Evolutionary conservation across 805 yeast genomes (phyloP), one percentile per base, ranked within the genome.

Genomic region (Starmerella bombi): DNA sequence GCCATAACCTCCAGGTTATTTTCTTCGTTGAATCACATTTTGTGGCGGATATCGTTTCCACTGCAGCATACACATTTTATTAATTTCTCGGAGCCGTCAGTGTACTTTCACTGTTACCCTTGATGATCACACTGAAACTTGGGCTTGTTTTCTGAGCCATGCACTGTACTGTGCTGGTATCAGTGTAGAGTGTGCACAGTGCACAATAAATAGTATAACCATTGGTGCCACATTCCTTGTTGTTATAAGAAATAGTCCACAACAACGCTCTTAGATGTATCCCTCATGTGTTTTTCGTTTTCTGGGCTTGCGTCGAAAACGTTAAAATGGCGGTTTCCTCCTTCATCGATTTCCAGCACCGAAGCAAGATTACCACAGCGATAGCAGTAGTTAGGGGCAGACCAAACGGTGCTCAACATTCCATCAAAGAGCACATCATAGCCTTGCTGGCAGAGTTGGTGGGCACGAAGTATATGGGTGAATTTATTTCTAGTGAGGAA

Each of bases 241-340:
- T n/a, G n/a, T n/a, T 42, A 37, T 31, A 50, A 32, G 35, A 50
- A 46, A 37, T 53, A 53, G 40, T 53, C 57, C 9, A 45, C 52
- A 15, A 51, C 48, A 18, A 47, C 52, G 7, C 51, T 38, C 21
- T 50, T 50, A 18, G 51, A 42, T 3, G 53, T 54, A 14, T 54
- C 46, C 32, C 57, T 55, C 35, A 55, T 46, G 34, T 62, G 62
- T 48, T 72, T 72, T 38, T 76, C 80, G 57, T 86, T 85, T 53
- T 85, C 96, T 0, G 97, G 97, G 6, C 96, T 91, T 12, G 95
- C 97, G 48, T 84, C 97, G 60, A 91, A 91, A 2, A 93, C 94
- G 56, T 91, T 91, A 61, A 88, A 91, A 52, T 65, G 72, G 46
- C 73, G 69, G 40, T 74, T 76, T 34, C 81, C 78, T 20, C 76